Evolutionary conservation across 2,329 filamentous ascomycete species (phyloP), one percentile per base, ranked within the genome.

Genomic region (Aspergillus sp.): DNA sequence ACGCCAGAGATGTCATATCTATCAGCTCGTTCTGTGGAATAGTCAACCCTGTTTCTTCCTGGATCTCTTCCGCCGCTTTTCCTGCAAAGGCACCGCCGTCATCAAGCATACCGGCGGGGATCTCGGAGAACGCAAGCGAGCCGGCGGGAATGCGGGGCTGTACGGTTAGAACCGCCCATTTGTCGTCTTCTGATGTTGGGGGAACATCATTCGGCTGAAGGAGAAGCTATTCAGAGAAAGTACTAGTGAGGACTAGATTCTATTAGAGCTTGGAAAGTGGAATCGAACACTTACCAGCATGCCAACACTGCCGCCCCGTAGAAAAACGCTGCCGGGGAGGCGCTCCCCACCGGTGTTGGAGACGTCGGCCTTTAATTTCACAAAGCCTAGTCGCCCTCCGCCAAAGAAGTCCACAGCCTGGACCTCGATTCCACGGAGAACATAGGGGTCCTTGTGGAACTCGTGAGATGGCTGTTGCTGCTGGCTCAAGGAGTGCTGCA

Each of bases 31-130:
- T 69, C 47, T 80, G 75, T 3, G 77, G 72, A 54, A 87, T 82
- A 13, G 74, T 73, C n/a, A 88, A 71, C 0, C 82, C 82, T 0
- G 83, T 85, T 69, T 88, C 85, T 69, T 87, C 84, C 31, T 81
- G 66, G 41, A 88, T 84, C 64, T 88, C 85, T 54, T 82, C 81
- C 2, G 84, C 84, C 0, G 85, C 85, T 9, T 78, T 81, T 7
- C 85, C 84, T 0, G 79, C 76, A 63, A 87, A 85, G 0, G 80
- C 81, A 9, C 82, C 81, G 43, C 74, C 76, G 62, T 83, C 83
- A 65, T 88, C 85, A 1, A 88, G 76, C 84, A 88, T 87, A 19
- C 85, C 85, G 0, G 85, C 85, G 2, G 85, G 85, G 8, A 88
- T 81, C 69, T 87, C 85, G 13, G 79, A 68, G 60, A 88, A 84